Conservation (phyloP, 1,284 basidiomycete genomes). For the Ganoderma leucocontextum region DNA sequence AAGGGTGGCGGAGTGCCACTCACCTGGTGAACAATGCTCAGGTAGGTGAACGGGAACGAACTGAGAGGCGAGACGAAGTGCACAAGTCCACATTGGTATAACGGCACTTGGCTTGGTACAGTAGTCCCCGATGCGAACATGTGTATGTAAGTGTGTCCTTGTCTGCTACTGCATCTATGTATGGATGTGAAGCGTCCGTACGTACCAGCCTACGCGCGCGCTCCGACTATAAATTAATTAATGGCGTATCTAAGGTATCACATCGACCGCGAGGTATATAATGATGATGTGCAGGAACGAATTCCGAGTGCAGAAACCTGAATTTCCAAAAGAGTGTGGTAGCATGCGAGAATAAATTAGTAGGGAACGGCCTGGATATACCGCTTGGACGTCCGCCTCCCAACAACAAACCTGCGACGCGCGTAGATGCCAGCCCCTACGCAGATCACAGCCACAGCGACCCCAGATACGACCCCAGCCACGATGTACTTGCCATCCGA, state of each 20-base stretch:
- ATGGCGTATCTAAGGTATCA: background rate
- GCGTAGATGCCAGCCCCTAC: background rate
- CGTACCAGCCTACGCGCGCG: background rate
- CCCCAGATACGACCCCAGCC: slow-evolving; percentile 15
- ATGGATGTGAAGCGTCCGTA: background rate
- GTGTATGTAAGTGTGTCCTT: background rate
- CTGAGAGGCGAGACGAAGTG: background rate
- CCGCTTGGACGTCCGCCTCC: background rate
- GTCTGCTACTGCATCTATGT: background rate
- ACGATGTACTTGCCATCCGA: slow-evolving; percentile 11
- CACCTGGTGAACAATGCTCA: background rate
- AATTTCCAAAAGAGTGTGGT: background rate
- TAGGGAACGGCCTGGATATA: background rate
- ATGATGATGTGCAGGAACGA: background rate
- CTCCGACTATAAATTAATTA: background rate
- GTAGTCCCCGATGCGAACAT: background rate
- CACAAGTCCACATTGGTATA: background rate
- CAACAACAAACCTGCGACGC: background rate
- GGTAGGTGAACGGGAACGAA: background rate
- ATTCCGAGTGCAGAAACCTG: background rate
- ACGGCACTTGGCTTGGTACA: background rate
- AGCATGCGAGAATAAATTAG: background rate
- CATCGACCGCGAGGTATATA: background rate
- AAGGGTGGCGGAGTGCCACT: background rate
- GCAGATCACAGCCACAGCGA: slow-evolving; percentile 3